Evolutionary conservation across 140 eudicot species (phyloP).

Genomic region (Anethum foeniculum): DNA sequence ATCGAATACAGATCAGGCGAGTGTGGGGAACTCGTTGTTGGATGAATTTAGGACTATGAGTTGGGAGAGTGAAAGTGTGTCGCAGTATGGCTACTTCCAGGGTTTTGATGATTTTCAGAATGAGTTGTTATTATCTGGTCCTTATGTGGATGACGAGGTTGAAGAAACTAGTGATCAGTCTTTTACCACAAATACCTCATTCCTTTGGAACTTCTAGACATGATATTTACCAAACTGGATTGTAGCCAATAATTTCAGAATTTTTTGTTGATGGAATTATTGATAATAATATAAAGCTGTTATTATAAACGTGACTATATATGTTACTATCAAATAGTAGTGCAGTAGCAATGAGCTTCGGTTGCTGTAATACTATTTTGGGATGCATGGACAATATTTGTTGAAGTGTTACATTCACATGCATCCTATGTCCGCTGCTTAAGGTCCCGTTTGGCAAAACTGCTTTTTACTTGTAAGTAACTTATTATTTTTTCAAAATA

Average conservation of each 20-base stretch:
- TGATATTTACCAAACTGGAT: background rate
- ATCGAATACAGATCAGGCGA: background rate
- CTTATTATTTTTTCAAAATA: too few relatives aligned
- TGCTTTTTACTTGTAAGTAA: too few relatives aligned
- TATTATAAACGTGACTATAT: too few relatives aligned
- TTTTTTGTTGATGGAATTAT: constrained; percentile 1
- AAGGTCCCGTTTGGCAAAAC: too few relatives aligned
- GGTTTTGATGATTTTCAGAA: constrained; percentile 40
- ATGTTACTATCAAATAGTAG: background rate
- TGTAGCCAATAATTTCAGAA: background rate
- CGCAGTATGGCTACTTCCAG: constrained; percentile 35
- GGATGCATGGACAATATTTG: background rate
- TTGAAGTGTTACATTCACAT: background rate
- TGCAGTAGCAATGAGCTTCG: background rate
- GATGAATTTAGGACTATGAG: constrained; percentile 13
- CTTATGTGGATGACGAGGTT: constrained; percentile 15
- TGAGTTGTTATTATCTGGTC: constrained; percentile 8
- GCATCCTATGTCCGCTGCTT: background rate
- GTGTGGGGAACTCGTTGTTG: background rate
- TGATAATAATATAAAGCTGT: too few relatives aligned
- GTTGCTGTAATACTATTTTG: background rate
- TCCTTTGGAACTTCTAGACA: constrained; percentile 33
- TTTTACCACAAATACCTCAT: constrained; percentile 21
- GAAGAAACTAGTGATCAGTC: constrained; percentile 11
- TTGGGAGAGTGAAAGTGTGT: constrained; percentile 5